Percentiles rank a stretch among this genome's conserved stretches.
Evolutionary conservation across 331 rosid species (phyloP).

Genomic region (Acacia pycnantha): DNA sequence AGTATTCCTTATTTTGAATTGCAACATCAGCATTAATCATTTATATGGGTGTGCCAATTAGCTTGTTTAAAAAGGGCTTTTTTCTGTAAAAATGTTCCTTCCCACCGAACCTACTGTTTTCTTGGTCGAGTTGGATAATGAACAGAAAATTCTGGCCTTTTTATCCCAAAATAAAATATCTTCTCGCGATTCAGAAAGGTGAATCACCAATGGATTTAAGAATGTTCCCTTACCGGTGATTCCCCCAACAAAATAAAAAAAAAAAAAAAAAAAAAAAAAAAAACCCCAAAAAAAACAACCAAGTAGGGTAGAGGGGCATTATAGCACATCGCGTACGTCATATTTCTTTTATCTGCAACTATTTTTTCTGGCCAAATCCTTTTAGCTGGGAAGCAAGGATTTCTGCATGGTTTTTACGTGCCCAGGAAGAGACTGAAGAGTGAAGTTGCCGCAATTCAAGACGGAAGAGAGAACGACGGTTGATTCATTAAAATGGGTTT

Average conservation of each 20-base stretch:
- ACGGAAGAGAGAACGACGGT: neutral
- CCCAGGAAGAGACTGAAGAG: neutral
- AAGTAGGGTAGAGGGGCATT: neutral
- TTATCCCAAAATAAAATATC: neutral
- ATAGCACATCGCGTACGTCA: neutral
- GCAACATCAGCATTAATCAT: neutral
- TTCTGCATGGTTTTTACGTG: neutral
- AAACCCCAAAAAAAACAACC: too few relatives aligned
- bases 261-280: too few relatives aligned
- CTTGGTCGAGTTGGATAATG: neutral
- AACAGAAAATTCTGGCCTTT: neutral
- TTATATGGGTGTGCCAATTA: neutral
- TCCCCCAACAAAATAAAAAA: neutral
- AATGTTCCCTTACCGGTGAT: neutral
- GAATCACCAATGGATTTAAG: neutral
- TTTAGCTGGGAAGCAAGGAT: neutral
- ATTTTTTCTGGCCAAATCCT: neutral
- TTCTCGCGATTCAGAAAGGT: neutral
- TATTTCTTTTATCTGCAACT: neutral
- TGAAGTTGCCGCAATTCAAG: neutral
- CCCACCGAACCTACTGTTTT: neutral
- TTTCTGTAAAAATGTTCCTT: neutral
- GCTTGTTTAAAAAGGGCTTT: neutral
- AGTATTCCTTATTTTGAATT: neutral
- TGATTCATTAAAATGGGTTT: neutral